These are phyloP conservation scores for Carpinus viminea DNA, from an alignment of 306 rosid species.

Conservation along the genomic window DNA sequence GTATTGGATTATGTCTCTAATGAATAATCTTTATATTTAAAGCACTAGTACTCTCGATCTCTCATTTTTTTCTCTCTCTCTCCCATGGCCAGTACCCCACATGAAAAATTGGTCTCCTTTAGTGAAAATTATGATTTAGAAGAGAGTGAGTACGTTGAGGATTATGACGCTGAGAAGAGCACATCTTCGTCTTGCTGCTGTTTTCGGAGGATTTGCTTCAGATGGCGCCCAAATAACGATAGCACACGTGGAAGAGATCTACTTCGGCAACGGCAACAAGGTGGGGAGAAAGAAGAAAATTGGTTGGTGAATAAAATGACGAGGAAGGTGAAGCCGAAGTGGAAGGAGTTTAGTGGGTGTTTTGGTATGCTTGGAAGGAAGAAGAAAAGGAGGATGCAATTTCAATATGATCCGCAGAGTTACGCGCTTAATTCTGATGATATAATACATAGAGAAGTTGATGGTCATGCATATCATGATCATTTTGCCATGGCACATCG, in stretches of 20 bases:
- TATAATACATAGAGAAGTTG: conserved; percentile 10
- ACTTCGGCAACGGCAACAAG: not conserved
- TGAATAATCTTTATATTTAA: too few species aligned
- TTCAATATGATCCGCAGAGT: conserved; percentile 30
- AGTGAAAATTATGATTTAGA: not conserved
- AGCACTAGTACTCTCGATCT: not conserved
- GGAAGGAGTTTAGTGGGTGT: conserved; percentile 29
- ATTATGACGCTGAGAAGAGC: conserved; percentile 6
- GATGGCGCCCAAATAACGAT: not conserved
- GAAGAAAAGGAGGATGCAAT: conserved; percentile 24
- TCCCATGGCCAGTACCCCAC: not conserved
- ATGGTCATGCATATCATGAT: not conserved
- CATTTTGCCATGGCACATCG: not conserved
- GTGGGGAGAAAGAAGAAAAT: not conserved
- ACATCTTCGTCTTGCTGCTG: conserved; percentile 20
- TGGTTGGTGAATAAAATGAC: conserved; percentile 15
- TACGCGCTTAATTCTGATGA: conserved; percentile 38
- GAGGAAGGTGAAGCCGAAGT: conserved; percentile 31
- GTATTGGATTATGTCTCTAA: not conserved
- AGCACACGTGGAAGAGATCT: conserved; percentile 7
- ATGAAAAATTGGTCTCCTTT: not conserved
- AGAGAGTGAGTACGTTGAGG: conserved; percentile 1
- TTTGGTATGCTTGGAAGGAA: conserved; percentile 1
- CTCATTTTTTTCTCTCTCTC: not conserved
- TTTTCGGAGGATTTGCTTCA: conserved; percentile 1